phyloP scores from a whole-genome alignment of 2,329 filamentous ascomycete species.

The Chrysosporium queenslandicum region DNA sequence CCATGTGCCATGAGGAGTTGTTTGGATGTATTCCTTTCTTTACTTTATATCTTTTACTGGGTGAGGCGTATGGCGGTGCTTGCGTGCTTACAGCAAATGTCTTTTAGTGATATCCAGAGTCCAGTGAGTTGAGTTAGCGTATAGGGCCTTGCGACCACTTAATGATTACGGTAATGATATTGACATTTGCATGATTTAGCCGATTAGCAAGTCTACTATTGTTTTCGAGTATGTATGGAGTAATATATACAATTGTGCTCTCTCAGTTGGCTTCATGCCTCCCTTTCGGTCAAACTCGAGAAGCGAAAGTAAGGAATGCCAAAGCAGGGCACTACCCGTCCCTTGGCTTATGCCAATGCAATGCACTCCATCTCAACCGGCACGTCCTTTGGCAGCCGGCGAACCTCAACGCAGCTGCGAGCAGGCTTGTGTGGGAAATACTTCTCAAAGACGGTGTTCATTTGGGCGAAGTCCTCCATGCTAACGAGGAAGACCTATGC shows the following conservation, averaged over 20 bases:
- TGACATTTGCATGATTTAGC: neutral
- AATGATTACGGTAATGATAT: neutral
- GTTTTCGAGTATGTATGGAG: neutral
- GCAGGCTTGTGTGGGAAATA: slow-evolving; percentile 58
- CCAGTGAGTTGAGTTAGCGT: neutral
- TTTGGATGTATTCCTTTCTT: neutral
- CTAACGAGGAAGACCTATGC: slow-evolving; percentile 69
- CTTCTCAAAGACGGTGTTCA: slow-evolving; percentile 63
- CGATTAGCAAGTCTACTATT: neutral
- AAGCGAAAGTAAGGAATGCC: neutral
- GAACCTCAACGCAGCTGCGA: slow-evolving; percentile 53
- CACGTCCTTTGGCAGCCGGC: slow-evolving; percentile 53
- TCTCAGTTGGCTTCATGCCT: neutral
- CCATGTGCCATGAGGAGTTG: neutral
- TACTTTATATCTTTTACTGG: neutral
- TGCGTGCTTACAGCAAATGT: neutral
- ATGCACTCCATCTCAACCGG: slow-evolving; percentile 58
- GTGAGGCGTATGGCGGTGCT: neutral
- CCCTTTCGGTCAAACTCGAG: neutral
- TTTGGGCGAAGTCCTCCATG: slow-evolving; percentile 78
- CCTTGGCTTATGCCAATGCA: slow-evolving; percentile 40
- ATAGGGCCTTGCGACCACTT: neutral
- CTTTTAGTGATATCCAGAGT: slow-evolving; percentile 6
- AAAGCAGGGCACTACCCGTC: neutral
- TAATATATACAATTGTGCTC: neutral